Evolutionary conservation across 2,329 filamentous ascomycete species (phyloP), one percentile per base, ranked within the genome.

Genomic region (Penicillium sp.): DNA sequence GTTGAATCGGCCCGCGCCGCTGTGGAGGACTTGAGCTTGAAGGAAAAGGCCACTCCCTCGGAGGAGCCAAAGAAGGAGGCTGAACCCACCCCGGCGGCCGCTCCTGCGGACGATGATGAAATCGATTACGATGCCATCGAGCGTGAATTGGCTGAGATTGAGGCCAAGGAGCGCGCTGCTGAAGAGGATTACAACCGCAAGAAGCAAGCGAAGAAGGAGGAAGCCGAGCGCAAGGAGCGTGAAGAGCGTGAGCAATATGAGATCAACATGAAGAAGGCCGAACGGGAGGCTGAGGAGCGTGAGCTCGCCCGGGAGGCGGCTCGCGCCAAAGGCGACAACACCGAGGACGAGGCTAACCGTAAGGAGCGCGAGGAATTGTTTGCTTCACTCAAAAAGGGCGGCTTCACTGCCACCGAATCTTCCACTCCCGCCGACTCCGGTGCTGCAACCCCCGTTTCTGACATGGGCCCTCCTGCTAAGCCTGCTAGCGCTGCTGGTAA

Each of bases 141-240:
- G 57, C 67, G 68, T 36, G 73, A 76, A 52, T 52, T 74, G 57
- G 73, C 71, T 36, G 73, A 73, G 34, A 63, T 69, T 28, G 73
- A 76, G 52, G 72, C 71, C 33, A 71, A 73, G 58, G 73, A 76
- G 53, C 63, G 63, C 32, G 71, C 69, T 5, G 65, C 63, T 4
- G 73, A 76, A 51, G 70, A 67, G 39, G 70, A 67, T 11, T 76
- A 76, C 57, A 62, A 88, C 65, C 84, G 87, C 65, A 86, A 87
- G 70, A 90, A 90, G 69, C 81, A 87, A 61, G 84, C 83, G n/a
- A 83, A 89, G 65, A 88, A 88, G 68, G 73, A 73, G 51, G 73
- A 71, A 53, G 62, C 64, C 33, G 71, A 64, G 26, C 69, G 70
- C 52, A 74, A 73, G 56, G 71, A 73, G 52, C 68, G 70, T 41